These are phyloP conservation scores for Monilinia fructicola DNA, from an alignment of 2,329 filamentous ascomycete genomes.

Conservation along the genomic window DNA sequence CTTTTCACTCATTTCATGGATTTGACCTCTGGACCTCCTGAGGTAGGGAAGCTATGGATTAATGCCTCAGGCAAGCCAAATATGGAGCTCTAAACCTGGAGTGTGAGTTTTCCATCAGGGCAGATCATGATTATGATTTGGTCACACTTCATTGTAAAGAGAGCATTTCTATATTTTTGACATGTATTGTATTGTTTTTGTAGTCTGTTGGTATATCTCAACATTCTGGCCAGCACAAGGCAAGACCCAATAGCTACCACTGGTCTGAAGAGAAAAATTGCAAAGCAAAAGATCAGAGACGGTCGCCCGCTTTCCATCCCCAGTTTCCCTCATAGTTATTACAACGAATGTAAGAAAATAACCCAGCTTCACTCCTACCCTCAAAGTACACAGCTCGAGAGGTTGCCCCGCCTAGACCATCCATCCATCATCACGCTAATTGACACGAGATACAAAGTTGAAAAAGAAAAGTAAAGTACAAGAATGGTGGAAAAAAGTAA, in stretches of 20 bases:
- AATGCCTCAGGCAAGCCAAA: slow-evolving; percentile 18
- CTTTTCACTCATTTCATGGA: not conserved
- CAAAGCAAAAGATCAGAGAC: slow-evolving; percentile 32
- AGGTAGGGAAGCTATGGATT: not conserved
- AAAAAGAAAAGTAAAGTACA: slow-evolving; percentile 39
- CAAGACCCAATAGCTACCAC: slow-evolving; percentile 26
- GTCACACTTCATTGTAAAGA: slow-evolving; percentile 23
- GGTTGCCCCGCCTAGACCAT: slow-evolving; percentile 26
- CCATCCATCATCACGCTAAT: slow-evolving; percentile 42
- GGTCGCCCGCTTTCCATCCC: slow-evolving; percentile 38
- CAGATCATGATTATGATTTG: not conserved
- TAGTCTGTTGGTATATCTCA: slow-evolving; percentile 22
- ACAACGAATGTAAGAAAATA: slow-evolving; percentile 40
- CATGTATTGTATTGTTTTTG: slow-evolving; percentile 20
- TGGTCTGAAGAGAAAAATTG: slow-evolving; percentile 25
- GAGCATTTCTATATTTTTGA: slow-evolving; percentile 11
- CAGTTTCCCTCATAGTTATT: slow-evolving; percentile 31
- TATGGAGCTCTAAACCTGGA: not conserved
- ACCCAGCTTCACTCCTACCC: slow-evolving; percentile 25
- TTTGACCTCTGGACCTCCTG: not conserved
- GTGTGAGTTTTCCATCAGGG: not conserved
- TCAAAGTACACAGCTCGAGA: slow-evolving; percentile 28
- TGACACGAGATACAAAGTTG: slow-evolving; percentile 33
- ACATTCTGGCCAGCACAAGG: slow-evolving; percentile 36
- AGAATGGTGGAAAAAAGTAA: slow-evolving; percentile 35